Evolutionary conservation across 108 stramenopile species (phyloP), one percentile per base, ranked within the genome.

Genomic region (Poteriospumella lacustris): DNA sequence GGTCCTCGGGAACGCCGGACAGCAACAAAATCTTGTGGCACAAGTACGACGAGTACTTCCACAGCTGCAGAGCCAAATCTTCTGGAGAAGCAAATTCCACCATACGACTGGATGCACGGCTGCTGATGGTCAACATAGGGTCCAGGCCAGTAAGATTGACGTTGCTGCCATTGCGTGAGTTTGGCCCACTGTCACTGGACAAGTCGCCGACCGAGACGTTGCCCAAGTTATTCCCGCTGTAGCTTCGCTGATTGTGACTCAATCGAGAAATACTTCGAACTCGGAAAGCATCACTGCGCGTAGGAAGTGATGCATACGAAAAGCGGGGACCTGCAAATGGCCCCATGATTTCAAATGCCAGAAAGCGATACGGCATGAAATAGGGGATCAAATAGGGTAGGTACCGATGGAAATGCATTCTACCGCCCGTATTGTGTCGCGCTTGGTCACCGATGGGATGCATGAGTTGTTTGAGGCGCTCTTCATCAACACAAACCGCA

Each of bases 251-350:
- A n/a, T n/a, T n/a, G n/a, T n/a, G n/a, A n/a, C n/a, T n/a, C n/a
- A n/a, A n/a, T n/a, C n/a, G n/a, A n/a, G n/a, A n/a, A n/a, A n/a
- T n/a, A 56, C 15, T 24, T 56, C 19, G 19, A 19, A 56, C 52
- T 56, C 24, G 52, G 24, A 56, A 19, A 15, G 52, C 52, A 56
- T 56, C 52, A 56, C 24, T 24, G 15, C 52, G 19, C 15, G 24
- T 56, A 56, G 60, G 60, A 64, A 64, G 3, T 5, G 60, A 34
- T 31, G 24, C 31, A 64, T 64, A 64, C 5, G 29, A 19, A 64
- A 64, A 64, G 5, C 31, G 29, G 3, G 60, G 60, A 64, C 60
- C 60, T 34, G 70, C 70, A 73, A 42, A 73, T 73, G 70, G 41
- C 9, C 70, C 70, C 31, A 73, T 42, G 31, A 73, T 73, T 5